Conservation (phyloP, 352 stramenopile species). For the Phytopythium montanum region DNA sequence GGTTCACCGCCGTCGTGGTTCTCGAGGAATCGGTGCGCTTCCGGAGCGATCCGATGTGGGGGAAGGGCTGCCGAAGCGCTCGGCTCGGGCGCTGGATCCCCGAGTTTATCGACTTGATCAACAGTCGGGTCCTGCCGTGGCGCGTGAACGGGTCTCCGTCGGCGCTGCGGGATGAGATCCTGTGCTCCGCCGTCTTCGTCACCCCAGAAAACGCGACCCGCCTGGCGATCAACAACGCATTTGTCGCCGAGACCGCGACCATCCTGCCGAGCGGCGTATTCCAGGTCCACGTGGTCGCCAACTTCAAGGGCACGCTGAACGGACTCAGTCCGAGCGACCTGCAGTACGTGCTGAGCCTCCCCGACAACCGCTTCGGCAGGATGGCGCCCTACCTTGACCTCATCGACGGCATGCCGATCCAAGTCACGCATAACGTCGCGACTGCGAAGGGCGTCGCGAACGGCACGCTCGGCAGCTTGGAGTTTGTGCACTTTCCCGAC, state of each 20-base stretch:
- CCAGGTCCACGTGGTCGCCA: no score
- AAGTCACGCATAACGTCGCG: constrained; percentile 13
- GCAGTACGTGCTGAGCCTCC: background rate
- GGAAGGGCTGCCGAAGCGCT: constrained; percentile 16
- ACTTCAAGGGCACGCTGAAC: background rate
- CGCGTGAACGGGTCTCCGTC: background rate
- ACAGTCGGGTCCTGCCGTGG: constrained; percentile 6
- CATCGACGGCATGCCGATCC: constrained; percentile 14
- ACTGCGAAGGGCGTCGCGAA: constrained; percentile 12
- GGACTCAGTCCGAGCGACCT: background rate
- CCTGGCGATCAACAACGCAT: constrained; percentile 7
- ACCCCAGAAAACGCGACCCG: background rate
- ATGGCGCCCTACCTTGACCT: constrained; percentile 15
- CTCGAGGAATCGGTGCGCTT: constrained; percentile 17
- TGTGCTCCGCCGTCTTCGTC: no score
- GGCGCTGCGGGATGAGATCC: no score
- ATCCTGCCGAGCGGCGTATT: background rate
- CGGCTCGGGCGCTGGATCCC: constrained; percentile 14
- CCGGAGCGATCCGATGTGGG: constrained; percentile 21
- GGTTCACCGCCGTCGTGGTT: background rate
- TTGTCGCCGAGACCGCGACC: constrained; percentile 1
- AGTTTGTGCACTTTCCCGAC: constrained; percentile 4
- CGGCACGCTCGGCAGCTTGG: constrained; percentile 3
- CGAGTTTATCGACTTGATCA: constrained; percentile 17
- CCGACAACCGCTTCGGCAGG: constrained; percentile 7